phyloP scores from a whole-genome alignment of 148 eudicot species.

The Chenopodium suecicum region DNA sequence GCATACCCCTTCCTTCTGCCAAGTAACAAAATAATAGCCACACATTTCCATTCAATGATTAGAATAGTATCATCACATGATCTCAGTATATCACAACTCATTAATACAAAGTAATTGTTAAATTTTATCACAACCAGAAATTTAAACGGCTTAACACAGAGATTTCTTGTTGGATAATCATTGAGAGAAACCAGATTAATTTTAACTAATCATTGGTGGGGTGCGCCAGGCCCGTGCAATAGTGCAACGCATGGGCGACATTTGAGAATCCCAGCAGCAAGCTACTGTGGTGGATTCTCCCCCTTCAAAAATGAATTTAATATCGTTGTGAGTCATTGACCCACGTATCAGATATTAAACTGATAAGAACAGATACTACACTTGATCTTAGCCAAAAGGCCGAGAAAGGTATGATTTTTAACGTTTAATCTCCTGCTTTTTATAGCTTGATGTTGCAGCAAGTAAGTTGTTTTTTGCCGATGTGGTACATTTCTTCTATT shows the following conservation, averaged over 20 bases:
- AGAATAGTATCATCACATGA: too few relatives aligned
- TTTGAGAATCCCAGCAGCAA: background rate
- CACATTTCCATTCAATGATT: too few relatives aligned
- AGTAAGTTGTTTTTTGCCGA: background rate
- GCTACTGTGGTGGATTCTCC: background rate
- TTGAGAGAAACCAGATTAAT: too few relatives aligned
- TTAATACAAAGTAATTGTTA: too few relatives aligned
- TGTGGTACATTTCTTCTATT: background rate
- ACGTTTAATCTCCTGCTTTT: background rate
- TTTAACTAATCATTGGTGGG: background rate
- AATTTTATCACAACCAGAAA: too few relatives aligned
- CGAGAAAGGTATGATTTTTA: constrained; percentile 38
- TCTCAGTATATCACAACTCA: too few relatives aligned
- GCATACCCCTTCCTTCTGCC: too few relatives aligned
- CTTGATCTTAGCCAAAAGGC: constrained; percentile 94
- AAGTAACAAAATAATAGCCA: too few relatives aligned
- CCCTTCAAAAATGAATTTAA: background rate
- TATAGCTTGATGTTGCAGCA: background rate
- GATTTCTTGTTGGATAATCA: too few relatives aligned
- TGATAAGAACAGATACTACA: constrained; percentile 88
- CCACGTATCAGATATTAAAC: constrained; percentile 82
- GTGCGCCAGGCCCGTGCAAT: constrained; percentile 9
- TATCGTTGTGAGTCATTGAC: too few relatives aligned
- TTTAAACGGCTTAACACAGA: background rate
- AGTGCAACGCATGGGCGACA: constrained; percentile 11